Evolutionary conservation across 1,139 yeast species (phyloP).

Genomic region (Blastobotrys arbuscula): DNA sequence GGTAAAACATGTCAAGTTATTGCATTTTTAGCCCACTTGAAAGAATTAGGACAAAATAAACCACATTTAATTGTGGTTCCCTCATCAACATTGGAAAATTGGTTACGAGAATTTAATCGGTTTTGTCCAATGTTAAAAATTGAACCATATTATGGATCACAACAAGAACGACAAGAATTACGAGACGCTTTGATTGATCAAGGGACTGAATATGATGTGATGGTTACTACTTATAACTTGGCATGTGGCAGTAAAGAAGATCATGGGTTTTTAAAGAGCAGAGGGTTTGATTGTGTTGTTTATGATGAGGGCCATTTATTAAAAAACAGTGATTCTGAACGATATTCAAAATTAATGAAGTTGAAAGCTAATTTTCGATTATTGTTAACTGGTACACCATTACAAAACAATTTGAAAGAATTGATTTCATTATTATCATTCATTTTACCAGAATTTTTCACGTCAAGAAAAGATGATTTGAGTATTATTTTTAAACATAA

Average conservation of each 20-base stretch:
- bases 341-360: slow-evolving; percentile 82
- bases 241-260: slow-evolving; percentile 87
- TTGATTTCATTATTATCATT: slow-evolving; percentile 84
- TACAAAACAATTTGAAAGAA: slow-evolving; percentile 88
- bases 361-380: slow-evolving; percentile 75
- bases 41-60: slow-evolving; percentile 54
- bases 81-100: slow-evolving; percentile 91
- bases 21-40: slow-evolving; percentile 81
- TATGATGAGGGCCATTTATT: slow-evolving; percentile 98
- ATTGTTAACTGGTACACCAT: slow-evolving; percentile 90
- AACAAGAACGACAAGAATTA: slow-evolving; percentile 75
- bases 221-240: slow-evolving; percentile 88
- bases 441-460: slow-evolving; percentile 78
- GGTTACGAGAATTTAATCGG: slow-evolving; percentile 90
- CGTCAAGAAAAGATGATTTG: slow-evolving; percentile 75
- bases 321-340: slow-evolving; percentile 81
- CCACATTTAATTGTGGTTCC: slow-evolving; percentile 87
- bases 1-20: slow-evolving; percentile 97
- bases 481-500: slow-evolving; percentile 79
- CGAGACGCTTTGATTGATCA: slow-evolving; percentile 55
- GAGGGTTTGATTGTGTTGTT: slow-evolving; percentile 78
- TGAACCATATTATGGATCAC: slow-evolving; percentile 91
- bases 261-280: slow-evolving; percentile 65
- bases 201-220: slow-evolving; percentile 69
- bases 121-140: slow-evolving; percentile 77